These are phyloP conservation scores for Kluyveromyces siamensis DNA, from an alignment of 805 yeast species.

Conservation along the genomic window DNA sequence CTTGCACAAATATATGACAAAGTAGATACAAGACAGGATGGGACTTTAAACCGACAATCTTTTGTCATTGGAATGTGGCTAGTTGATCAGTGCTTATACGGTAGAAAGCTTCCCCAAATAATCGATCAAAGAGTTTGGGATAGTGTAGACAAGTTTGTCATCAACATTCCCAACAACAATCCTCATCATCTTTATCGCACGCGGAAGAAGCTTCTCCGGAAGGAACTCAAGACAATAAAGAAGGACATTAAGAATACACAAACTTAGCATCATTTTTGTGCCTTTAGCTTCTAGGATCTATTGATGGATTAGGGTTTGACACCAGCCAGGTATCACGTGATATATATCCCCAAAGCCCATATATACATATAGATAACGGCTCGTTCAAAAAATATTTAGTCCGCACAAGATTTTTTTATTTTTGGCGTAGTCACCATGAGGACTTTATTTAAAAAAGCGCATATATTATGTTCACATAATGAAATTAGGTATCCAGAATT, in stretches of 20 bases:
- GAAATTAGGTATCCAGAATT: neutral
- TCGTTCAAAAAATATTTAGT: too few relatives aligned
- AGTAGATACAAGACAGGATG: conserved; percentile 60
- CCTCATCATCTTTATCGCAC: conserved; percentile 7
- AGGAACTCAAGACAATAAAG: conserved; percentile 21
- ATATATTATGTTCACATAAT: too few relatives aligned
- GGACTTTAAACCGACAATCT: conserved; percentile 68
- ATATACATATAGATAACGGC: too few relatives aligned
- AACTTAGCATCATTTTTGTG: neutral
- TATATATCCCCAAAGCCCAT: too few relatives aligned
- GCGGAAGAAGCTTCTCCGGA: conserved; percentile 17
- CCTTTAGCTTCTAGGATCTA: too few relatives aligned
- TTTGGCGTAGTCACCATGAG: too few relatives aligned
- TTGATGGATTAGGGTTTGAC: too few relatives aligned
- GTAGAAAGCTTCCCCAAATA: conserved; percentile 72
- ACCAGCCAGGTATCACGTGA: too few relatives aligned
- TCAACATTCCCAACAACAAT: conserved; percentile 8
- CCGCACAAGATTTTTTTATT: too few relatives aligned
- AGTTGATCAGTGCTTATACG: conserved; percentile 92
- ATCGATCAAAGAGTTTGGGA: conserved; percentile 71
- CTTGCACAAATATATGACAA: conserved; percentile 59
- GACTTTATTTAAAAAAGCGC: too few relatives aligned
- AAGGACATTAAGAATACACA: conserved; percentile 5
- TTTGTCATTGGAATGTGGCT: conserved; percentile 97
- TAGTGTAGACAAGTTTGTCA: conserved; percentile 41